A percentile compares a stretch with the other conserved stretches of the same genome.
Conservation (phyloP, 2,329 filamentous ascomycete genomes). For the Fusarium zealandicum region DNA sequence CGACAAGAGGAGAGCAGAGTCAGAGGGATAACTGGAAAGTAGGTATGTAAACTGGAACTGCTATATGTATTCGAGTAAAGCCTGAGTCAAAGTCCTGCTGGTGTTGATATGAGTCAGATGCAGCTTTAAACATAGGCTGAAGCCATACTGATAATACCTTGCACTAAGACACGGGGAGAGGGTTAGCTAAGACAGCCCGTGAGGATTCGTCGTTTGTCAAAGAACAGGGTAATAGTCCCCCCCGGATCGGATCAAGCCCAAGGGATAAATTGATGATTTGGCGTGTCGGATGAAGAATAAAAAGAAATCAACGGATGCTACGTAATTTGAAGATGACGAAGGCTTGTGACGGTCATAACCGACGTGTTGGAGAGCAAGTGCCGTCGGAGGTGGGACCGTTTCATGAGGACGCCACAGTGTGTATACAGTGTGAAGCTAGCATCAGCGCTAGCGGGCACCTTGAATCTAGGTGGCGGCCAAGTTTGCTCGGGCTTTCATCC, state of each 20-base stretch:
- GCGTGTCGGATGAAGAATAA: slow-evolving; percentile 5
- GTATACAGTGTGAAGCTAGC: slow-evolving; percentile 28
- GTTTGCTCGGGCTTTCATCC: too few relatives aligned
- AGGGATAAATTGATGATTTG: slow-evolving; percentile 15
- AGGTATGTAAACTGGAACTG: too few relatives aligned
- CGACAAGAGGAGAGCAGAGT: too few relatives aligned
- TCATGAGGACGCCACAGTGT: slow-evolving; percentile 27
- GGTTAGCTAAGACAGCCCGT: not conserved
- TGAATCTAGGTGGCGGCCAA: slow-evolving; percentile 18
- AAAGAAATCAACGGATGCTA: slow-evolving; percentile 29
- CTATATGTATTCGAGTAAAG: too few relatives aligned
- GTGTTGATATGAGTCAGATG: too few relatives aligned
- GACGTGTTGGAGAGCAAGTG: slow-evolving; percentile 40
- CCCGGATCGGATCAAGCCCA: not conserved
- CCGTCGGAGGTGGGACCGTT: slow-evolving; percentile 32
- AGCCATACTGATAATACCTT: too few relatives aligned
- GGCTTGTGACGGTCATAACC: slow-evolving; percentile 23
- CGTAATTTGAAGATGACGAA: slow-evolving; percentile 27
- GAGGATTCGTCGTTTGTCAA: not conserved
- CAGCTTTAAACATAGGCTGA: too few relatives aligned
- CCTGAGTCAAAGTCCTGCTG: too few relatives aligned
- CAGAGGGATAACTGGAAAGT: too few relatives aligned
- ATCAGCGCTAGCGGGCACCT: slow-evolving; percentile 15
- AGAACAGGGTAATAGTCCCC: not conserved
- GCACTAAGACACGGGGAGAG: too few relatives aligned